These are phyloP conservation scores for Favolaschia claudopus DNA, from an alignment of 768 basidiomycete genomes.

Conservation along the genomic window DNA sequence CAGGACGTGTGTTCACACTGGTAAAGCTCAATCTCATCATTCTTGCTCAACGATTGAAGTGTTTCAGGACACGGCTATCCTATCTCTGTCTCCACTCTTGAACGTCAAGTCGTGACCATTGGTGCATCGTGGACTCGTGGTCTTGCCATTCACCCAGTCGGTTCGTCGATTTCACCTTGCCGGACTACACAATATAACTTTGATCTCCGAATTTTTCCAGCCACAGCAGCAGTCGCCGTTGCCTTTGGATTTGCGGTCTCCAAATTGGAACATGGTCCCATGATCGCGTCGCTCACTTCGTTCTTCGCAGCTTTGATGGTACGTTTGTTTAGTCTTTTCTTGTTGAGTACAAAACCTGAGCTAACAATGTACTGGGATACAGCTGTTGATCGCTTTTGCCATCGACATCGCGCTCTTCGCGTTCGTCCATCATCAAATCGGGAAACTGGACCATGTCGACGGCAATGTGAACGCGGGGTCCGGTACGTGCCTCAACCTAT, in stretches of 20 bases:
- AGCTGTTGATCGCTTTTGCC: slow-evolving; percentile 27
- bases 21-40: not conserved
- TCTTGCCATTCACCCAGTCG: slow-evolving; percentile 30
- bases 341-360: too few species aligned
- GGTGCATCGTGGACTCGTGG: slow-evolving; percentile 27
- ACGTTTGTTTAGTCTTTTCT: not conserved
- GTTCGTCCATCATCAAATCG: slow-evolving; percentile 20
- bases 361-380: not conserved
- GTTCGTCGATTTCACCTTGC: not conserved
- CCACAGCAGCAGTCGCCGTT: slow-evolving; percentile 17
- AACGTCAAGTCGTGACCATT: not conserved
- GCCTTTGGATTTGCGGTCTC: slow-evolving; percentile 26
- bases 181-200: not conserved
- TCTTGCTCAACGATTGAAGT: not conserved
- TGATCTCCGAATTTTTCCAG: not conserved
- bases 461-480: slow-evolving; percentile 14
- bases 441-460: slow-evolving; percentile 6
- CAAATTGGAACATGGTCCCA: slow-evolving; percentile 8
- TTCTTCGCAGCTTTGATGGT: slow-evolving; percentile 24
- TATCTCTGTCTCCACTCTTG: not conserved
- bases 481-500: not conserved
- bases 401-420: slow-evolving; percentile 28
- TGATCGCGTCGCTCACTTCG: slow-evolving; percentile 15
- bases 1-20: slow-evolving; percentile 4
- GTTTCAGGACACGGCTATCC: slow-evolving; percentile 20